Evolutionary conservation across 768 basidiomycete species (phyloP).

Genomic region (Kwoniella botswanensis): DNA sequence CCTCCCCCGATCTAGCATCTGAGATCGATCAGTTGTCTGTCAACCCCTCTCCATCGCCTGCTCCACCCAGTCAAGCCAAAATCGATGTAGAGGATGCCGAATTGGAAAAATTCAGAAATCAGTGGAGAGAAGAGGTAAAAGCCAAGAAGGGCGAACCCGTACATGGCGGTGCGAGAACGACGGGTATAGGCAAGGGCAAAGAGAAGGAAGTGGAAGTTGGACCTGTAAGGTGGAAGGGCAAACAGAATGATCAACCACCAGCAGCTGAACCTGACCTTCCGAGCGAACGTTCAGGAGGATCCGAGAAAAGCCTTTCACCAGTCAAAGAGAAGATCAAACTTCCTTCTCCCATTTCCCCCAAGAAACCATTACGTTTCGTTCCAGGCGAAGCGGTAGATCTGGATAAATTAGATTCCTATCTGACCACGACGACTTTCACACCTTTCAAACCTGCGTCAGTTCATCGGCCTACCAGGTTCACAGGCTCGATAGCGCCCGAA

Average conservation of each 20-base stretch:
- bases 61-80: not conserved
- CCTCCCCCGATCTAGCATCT: not conserved
- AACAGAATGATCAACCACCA: conserved; percentile 8
- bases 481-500: conserved; percentile 2
- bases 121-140: conserved; percentile 45
- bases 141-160: conserved; percentile 17
- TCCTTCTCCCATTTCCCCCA: not conserved
- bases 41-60: not conserved
- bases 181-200: not conserved
- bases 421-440: conserved; percentile 9
- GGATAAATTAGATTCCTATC: conserved; percentile 12
- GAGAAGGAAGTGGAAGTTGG: conserved; percentile 15
- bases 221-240: conserved; percentile 17
- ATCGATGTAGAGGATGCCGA: conserved; percentile 29
- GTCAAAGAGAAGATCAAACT: not conserved
- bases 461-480: conserved; percentile 6
- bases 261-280: not conserved
- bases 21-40: not conserved
- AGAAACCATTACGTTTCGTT: not conserved
- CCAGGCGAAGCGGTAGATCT: conserved; percentile 7
- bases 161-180: not conserved
- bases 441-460: conserved; percentile 1
- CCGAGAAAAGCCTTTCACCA: not conserved
- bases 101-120: conserved; percentile 43
- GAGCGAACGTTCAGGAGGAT: too few species aligned